phyloP scores from a whole-genome alignment of 2,329 filamentous ascomycete genomes.

The Pseudogymnoascus sp. region DNA sequence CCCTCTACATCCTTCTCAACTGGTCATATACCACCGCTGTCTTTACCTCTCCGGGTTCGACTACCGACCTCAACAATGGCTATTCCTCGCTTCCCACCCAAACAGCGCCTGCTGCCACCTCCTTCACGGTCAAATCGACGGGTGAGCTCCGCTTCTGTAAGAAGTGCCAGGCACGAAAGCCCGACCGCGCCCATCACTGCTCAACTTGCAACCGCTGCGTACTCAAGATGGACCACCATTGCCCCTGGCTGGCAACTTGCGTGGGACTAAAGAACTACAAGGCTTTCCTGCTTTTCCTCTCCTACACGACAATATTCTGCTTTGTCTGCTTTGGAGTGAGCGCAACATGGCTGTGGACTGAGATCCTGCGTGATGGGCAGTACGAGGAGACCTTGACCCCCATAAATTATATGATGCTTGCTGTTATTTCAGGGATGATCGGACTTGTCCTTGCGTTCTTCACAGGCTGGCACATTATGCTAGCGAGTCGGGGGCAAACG shows the following conservation, averaged over 20 bases:
- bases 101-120: conserved; percentile 54
- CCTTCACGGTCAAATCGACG: conserved; percentile 86
- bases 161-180: conserved; percentile 91
- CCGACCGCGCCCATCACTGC: conserved; percentile 94
- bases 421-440: conserved; percentile 83
- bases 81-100: conserved; percentile 79
- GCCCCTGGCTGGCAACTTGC: conserved; percentile 94
- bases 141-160: conserved; percentile 89
- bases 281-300: conserved; percentile 82
- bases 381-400: conserved; percentile 74
- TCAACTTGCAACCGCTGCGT: conserved; percentile 91
- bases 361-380: conserved; percentile 64
- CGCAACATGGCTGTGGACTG: conserved; percentile 74
- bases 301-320: conserved; percentile 83
- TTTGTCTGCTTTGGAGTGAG: conserved; percentile 73
- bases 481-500: conserved; percentile 73
- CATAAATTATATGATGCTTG: conserved; percentile 83
- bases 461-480: conserved; percentile 81
- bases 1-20: conserved; percentile 73
- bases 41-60: conserved; percentile 80
- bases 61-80: conserved; percentile 50
- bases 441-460: conserved; percentile 84
- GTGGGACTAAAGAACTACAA: conserved; percentile 95
- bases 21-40: conserved; percentile 89
- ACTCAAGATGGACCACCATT: conserved; percentile 99